phyloP scores from a whole-genome alignment of 306 rosid genomes.

The Casuarina equisetifolia region DNA sequence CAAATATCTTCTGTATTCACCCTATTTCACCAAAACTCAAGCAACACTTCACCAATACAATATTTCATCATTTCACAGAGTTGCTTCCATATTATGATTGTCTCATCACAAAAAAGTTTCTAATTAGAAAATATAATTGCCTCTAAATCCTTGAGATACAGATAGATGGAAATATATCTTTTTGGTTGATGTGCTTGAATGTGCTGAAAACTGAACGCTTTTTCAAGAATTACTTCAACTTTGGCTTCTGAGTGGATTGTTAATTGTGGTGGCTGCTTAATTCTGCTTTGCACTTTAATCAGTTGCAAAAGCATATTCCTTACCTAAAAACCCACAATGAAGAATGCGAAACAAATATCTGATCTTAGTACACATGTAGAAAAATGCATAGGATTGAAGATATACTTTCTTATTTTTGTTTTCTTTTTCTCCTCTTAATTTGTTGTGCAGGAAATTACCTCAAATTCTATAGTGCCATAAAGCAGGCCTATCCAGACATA shows the following conservation, averaged over 20 bases:
- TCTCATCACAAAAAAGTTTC: not conserved
- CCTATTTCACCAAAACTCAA: not conserved
- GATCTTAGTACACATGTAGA: not conserved
- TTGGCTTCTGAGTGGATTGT: not conserved
- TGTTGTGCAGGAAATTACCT: conserved; percentile 67
- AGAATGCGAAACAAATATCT: not conserved
- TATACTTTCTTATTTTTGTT: not conserved
- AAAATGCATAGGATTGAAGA: not conserved
- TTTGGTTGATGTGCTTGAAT: not conserved
- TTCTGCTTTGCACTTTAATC: not conserved
- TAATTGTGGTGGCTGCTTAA: not conserved
- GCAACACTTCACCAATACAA: not conserved
- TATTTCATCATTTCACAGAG: not conserved
- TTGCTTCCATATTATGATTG: not conserved
- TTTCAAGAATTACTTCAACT: not conserved
- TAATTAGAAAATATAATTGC: too few relatives aligned
- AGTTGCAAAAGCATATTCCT: not conserved
- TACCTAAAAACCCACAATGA: not conserved
- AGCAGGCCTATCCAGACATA: conserved; percentile 74
- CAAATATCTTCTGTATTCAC: not conserved
- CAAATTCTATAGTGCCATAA: conserved; percentile 65
- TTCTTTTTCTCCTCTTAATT: not conserved
- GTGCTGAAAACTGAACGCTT: not conserved
- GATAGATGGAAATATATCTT: not conserved
- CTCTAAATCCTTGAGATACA: not conserved